Conservation (phyloP, 1,284 basidiomycete genomes). For the Meira nashicola region DNA sequence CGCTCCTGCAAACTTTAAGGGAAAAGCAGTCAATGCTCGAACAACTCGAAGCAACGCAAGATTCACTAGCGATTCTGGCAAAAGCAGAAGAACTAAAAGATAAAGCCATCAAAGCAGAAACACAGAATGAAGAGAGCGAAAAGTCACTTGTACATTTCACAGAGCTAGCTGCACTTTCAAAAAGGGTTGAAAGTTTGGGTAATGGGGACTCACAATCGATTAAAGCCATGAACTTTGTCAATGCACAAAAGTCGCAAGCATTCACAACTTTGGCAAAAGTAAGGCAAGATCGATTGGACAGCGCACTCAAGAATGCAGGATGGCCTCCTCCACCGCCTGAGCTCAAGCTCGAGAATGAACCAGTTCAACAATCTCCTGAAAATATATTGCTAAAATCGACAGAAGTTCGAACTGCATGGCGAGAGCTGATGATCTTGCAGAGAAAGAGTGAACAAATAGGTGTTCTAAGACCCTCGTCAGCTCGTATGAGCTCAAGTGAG, state of each 20-base stretch:
- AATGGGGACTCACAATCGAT: not conserved
- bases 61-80: conserved; percentile 29
- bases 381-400: not conserved
- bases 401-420: conserved; percentile 22
- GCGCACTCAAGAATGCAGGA: conserved; percentile 22
- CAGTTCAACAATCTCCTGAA: not conserved
- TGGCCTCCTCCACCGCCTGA: conserved; percentile 17
- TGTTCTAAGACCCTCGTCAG: conserved; percentile 4
- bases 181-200: conserved; percentile 10
- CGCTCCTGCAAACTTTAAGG: not conserved
- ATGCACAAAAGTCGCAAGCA: conserved; percentile 23
- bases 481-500: conserved; percentile 9
- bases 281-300: conserved; percentile 15
- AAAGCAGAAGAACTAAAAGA: conserved; percentile 31
- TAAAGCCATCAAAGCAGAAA: conserved; percentile 12
- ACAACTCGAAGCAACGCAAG: conserved; percentile 25
- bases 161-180: conserved; percentile 20
- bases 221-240: conserved; percentile 25
- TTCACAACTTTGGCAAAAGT: conserved; percentile 22
- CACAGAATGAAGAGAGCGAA: conserved; percentile 2
- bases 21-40: conserved; percentile 9
- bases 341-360: not conserved
- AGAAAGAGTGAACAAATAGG: conserved; percentile 28
- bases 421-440: conserved; percentile 35
- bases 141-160: conserved; percentile 16